Percentiles rank a stretch among this genome's conserved stretches.
phyloP scores from a whole-genome alignment of 1,284 basidiomycete genomes.

The Quambalaria eucalypti region DNA sequence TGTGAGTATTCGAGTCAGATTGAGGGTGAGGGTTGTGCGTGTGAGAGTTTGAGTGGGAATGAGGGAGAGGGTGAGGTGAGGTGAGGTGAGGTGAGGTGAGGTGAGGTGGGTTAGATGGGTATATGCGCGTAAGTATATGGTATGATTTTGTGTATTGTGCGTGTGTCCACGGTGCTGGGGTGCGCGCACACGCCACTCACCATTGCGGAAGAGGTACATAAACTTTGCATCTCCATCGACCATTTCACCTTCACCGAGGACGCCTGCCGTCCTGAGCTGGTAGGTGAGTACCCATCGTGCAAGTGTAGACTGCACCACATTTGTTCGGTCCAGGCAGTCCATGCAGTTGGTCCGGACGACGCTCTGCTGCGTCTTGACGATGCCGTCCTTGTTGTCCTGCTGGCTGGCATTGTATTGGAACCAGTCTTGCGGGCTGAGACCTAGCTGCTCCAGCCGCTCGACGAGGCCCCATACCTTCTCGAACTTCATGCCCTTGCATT shows the following conservation, averaged over 20 bases:
- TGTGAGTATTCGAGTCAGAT: too few species aligned
- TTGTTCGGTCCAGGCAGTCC: slow-evolving; percentile 83
- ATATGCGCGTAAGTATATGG: too few species aligned
- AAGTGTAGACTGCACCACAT: slow-evolving; percentile 67
- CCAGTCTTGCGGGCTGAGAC: slow-evolving; percentile 65
- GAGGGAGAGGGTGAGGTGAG: too few species aligned
- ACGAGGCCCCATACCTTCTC: slow-evolving; percentile 79
- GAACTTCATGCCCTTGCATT: slow-evolving; percentile 92
- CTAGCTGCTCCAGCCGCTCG: slow-evolving; percentile 62
- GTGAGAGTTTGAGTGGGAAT: too few species aligned
- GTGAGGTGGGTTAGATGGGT: too few species aligned
- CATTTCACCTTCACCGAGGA: slow-evolving; percentile 28
- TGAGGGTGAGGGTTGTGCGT: too few species aligned
- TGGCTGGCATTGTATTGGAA: slow-evolving; percentile 24
- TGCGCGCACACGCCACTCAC: slow-evolving; percentile 52
- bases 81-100: too few species aligned
- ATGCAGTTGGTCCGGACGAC: slow-evolving; percentile 57
- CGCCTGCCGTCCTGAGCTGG: slow-evolving; percentile 59
- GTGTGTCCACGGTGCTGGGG: not conserved
- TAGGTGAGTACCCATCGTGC: slow-evolving; percentile 51
- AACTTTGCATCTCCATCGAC: slow-evolving; percentile 35
- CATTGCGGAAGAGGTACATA: slow-evolving; percentile 71
- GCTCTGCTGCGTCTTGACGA: slow-evolving; percentile 43
- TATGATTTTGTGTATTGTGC: too few species aligned
- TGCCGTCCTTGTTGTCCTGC: slow-evolving; percentile 4